Conservation (phyloP, 371 early-diverging fungal genomes). For the Apophysomyces sp. region DNA sequence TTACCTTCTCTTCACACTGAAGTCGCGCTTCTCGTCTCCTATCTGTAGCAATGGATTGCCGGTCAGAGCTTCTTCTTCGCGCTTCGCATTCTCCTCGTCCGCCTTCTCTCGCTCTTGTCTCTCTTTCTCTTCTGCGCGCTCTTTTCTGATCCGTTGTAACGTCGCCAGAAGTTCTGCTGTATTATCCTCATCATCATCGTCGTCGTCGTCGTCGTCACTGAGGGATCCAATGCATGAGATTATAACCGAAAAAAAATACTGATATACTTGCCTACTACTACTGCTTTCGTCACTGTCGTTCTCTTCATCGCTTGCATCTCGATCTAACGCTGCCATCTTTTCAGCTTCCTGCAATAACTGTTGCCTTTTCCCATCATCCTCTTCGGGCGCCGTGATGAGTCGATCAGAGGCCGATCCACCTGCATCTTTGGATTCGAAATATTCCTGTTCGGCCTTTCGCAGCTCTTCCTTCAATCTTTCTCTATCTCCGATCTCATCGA, state of each 20-base stretch:
- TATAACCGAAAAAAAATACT: background rate
- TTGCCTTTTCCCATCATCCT: constrained; percentile 33
- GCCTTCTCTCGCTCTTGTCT: constrained; percentile 71
- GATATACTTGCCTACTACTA: constrained; percentile 19
- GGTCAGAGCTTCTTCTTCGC: constrained; percentile 59
- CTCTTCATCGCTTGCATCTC: constrained; percentile 67
- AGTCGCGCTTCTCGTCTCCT: constrained; percentile 60
- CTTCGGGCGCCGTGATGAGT: constrained; percentile 18
- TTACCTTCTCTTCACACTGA: constrained; percentile 86
- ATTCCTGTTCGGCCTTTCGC: constrained; percentile 66
- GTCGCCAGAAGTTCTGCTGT: constrained; percentile 87
- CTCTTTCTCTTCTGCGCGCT: constrained; percentile 90
- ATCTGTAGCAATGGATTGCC: constrained; percentile 85
- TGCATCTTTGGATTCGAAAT: constrained; percentile 52
- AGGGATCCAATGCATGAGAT: background rate
- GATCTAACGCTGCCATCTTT: constrained; percentile 53
- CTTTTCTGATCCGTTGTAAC: constrained; percentile 92
- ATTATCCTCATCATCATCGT: constrained; percentile 91
- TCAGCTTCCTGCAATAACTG: constrained; percentile 40
- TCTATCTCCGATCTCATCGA: constrained; percentile 61
- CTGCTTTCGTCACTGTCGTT: constrained; percentile 41
- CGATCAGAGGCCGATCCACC: constrained; percentile 24
- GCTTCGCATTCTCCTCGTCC: constrained; percentile 50
- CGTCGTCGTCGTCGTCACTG: constrained; percentile 47
- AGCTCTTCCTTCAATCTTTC: constrained; percentile 69